Conservation (phyloP, 768 basidiomycete genomes). For the Dioszegia hungarica region DNA sequence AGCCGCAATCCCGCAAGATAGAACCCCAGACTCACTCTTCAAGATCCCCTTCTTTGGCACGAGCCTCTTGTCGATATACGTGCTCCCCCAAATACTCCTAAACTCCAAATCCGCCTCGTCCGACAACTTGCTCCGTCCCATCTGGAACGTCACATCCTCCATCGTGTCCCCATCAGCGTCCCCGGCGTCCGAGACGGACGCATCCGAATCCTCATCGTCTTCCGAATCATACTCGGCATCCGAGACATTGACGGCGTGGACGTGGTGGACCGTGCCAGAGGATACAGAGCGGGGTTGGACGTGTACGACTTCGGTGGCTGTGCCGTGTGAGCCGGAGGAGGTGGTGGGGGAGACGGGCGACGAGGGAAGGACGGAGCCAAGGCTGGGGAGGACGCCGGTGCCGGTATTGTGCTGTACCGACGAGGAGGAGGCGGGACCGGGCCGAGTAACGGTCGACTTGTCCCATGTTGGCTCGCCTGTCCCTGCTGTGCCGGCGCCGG, state of each 20-base stretch:
- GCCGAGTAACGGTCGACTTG: conserved; percentile 58
- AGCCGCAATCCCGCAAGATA: background rate
- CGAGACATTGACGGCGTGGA: conserved; percentile 35
- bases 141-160: conserved; percentile 48
- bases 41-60: conserved; percentile 76
- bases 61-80: conserved; percentile 59
- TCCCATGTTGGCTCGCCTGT: conserved; percentile 60
- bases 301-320: conserved; percentile 24
- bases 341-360: background rate
- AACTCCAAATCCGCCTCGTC: conserved; percentile 53
- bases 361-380: conserved; percentile 9
- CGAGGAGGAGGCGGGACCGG: too few species aligned
- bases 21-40: conserved; percentile 61
- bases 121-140: conserved; percentile 15
- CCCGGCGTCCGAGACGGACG: conserved; percentile 58
- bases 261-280: conserved; percentile 52
- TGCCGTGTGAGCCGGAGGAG: background rate
- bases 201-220: conserved; percentile 58
- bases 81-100: conserved; percentile 67
- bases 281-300: conserved; percentile 52
- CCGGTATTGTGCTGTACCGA: too few species aligned
- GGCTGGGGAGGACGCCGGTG: conserved; percentile 7
- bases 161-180: conserved; percentile 51
- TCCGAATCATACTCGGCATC: conserved; percentile 60
- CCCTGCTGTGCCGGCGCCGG: background rate